Evolutionary conservation across 2,329 filamentous ascomycete genomes (phyloP), one percentile per base, ranked within the genome.

Genomic region (Epichloe gansuensis): DNA sequence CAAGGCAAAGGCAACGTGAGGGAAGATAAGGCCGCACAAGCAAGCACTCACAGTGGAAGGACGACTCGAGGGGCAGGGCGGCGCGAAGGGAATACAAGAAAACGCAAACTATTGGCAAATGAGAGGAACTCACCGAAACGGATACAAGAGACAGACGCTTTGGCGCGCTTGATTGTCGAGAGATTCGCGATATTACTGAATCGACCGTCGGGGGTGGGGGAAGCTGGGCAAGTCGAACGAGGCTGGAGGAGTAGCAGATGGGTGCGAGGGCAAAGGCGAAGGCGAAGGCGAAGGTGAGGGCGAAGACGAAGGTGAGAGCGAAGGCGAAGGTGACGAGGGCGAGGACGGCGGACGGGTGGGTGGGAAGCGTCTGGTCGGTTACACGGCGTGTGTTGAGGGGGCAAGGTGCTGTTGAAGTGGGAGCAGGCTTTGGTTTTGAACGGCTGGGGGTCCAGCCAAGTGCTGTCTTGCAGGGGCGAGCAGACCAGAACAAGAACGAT

Each of bases 11-110:
- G 25, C 46, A 38, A 31, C 46, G 38, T 50, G 51, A 53, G 51
- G 51, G 47, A 42, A 42, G 44, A 48, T 48, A 48, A 40, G 51
- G 25, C 51, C 45, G 52, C 52, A 54, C 52, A 15, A 25, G 40
- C 40, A 43, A 12, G 52, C 52, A 54, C 49, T 51, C 47, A 31
- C 41, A 50, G 39, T 52, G 47, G 44, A 47, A 52, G 50, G 48
- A 41, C 40, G 54, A 52, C 42, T 39, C 17, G 42, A 50, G 47
- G 46, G n/a, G 35, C 15, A 35, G 39, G 44, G 50, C 45, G 45
- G 46, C 31, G 44, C 48, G 48, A 38, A 43, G 51, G 51, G 12
- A n/a, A 53, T 39, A 50, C 49, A 51, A 35, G 31, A 21, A 49
- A 36, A 52, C 25, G 50, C 49, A 48, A 27, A 42, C 47, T 17